Evolutionary conservation across 2,329 filamentous ascomycete genomes (phyloP), one percentile per base, ranked within the genome.

Genomic region (Calonectria leucothoes): DNA sequence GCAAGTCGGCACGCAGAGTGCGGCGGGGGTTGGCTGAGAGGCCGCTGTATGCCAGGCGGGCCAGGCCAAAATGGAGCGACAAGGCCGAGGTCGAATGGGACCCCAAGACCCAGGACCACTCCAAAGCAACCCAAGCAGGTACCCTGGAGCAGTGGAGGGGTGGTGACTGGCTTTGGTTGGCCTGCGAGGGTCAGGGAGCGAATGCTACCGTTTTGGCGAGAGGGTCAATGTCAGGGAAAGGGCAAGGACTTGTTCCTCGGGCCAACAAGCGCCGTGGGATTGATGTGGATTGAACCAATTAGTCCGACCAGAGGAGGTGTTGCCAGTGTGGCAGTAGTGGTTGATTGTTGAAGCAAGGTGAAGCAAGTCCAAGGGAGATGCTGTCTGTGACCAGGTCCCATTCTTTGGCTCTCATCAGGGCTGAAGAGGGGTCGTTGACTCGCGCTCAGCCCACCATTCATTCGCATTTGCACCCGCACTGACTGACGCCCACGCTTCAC

Each of bases 11-110:
- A 59, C 23, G 33, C 55, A 59, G 33, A 59, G 33, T 35, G 55
- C 55, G 65, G 65, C 70, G 59, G 66, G 71, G 69, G 68, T 69
- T 74, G 69, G 69, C 69, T 71, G 69, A 74, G 49, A 69, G 66
- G 71, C 61, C 42, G 31, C 52, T 27, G 63, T 39, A 49, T 45
- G 61, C 57, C 66, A 48, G 55, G 37, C 66, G 33, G 66, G 31
- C 66, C 61, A 69, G 57, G 49, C 42, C 61, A 55, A 65, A 52
- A 45, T 45, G 27, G 69, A 48, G 69, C 49, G 69, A 66, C 39
- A 65, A 65, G 64, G 45, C 59, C 67, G 59, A 70, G 59, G 66
- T 66, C 61, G 59, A 69, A 72, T 66, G 49, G 66, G 42, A 70
- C 59, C 42, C 31, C 35, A 52, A 25, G 39, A 48, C 69, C 52